Conservation (phyloP, 495 filamentous ascomycete genomes). For the Cairneyella variabilis region DNA sequence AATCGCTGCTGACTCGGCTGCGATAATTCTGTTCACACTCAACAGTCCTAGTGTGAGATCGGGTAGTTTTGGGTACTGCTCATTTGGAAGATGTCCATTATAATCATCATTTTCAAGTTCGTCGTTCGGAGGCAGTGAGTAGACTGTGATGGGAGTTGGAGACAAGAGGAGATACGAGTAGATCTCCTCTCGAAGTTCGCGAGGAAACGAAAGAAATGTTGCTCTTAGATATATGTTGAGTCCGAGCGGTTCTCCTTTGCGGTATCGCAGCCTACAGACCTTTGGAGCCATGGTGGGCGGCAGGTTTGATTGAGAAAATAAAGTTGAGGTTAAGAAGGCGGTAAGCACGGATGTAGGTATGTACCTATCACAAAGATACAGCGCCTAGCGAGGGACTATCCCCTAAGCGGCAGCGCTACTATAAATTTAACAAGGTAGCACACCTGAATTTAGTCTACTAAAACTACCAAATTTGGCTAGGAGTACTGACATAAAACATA, state of each 20-base stretch:
- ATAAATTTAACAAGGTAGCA: too few species aligned
- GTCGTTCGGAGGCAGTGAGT: background rate
- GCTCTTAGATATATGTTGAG: background rate
- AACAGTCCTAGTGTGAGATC: background rate
- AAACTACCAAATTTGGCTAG: too few species aligned
- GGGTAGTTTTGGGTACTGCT: background rate
- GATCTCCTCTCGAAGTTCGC: constrained; percentile 10
- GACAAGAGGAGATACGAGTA: background rate
- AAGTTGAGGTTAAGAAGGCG: background rate
- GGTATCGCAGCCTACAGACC: constrained; percentile 4
- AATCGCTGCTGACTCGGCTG: constrained; percentile 1
- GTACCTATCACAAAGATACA: too few species aligned
- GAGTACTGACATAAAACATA: too few species aligned
- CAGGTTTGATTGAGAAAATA: background rate
- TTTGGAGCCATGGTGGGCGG: background rate
- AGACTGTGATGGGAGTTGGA: constrained; percentile 3
- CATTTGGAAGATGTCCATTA: background rate
- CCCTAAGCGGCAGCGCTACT: too few species aligned
- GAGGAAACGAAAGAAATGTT: constrained; percentile 7
- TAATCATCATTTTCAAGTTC: too few species aligned
- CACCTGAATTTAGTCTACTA: too few species aligned
- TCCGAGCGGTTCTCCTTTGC: constrained; percentile 11
- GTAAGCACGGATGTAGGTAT: too few species aligned
- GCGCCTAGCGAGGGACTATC: too few species aligned
- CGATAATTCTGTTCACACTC: background rate